Evolutionary conservation across 2,329 filamentous ascomycete genomes (phyloP).

Genomic region (Clonostachys chloroleuca): DNA sequence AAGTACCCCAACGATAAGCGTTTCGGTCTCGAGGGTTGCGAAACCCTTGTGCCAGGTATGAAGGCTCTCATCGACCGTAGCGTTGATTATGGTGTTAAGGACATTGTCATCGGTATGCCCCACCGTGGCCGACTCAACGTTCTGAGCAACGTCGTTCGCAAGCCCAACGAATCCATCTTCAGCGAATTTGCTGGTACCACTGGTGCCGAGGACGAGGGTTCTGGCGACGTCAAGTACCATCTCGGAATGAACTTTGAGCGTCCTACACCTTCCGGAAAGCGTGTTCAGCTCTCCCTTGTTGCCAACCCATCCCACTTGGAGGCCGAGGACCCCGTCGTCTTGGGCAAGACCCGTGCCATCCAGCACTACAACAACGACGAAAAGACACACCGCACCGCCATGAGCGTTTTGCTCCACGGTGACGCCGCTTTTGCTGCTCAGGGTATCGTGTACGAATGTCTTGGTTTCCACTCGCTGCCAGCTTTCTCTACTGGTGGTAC

Average conservation of each 20-base stretch:
- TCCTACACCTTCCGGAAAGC: conserved; percentile 95
- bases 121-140: conserved; percentile 98
- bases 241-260: conserved; percentile 99
- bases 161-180: conserved; percentile 99
- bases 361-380: conserved; percentile 99
- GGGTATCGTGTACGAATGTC: conserved; percentile 96
- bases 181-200: conserved; percentile 91
- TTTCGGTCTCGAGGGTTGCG: conserved; percentile 95
- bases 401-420: conserved; percentile 94
- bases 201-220: conserved; percentile 88
- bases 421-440: conserved; percentile 96
- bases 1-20: conserved; percentile 99
- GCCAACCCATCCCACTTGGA: conserved; percentile 98
- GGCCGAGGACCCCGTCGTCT: conserved; percentile 94
- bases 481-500: conserved; percentile 97
- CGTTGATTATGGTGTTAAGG: conserved; percentile 97
- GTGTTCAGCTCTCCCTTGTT: conserved; percentile 96
- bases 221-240: conserved; percentile 98
- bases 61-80: conserved; percentile 98
- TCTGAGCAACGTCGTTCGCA: conserved; percentile 94
- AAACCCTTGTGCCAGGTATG: conserved; percentile 96
- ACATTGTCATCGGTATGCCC: conserved; percentile 99
- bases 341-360: conserved; percentile 95
- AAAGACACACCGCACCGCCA: conserved; percentile 80
- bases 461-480: conserved; percentile 93